Evolutionary conservation across 2,329 filamentous ascomycete species (phyloP).

Genomic region (Fusarium fracticaudum): DNA sequence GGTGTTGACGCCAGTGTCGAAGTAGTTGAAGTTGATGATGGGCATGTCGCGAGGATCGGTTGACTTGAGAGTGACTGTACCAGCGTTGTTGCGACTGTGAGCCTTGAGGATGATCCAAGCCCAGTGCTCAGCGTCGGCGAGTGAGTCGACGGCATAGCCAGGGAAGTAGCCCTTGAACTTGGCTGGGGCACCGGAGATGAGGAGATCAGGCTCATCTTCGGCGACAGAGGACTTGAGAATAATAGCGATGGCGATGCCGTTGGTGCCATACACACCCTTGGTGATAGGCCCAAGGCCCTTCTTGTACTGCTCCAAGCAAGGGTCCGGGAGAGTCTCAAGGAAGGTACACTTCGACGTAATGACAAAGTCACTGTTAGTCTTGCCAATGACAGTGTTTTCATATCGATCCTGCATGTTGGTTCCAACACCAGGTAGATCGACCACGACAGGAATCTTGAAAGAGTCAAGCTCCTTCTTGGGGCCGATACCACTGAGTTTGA

Average conservation of each 20-base stretch:
- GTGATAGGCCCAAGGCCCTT: constrained; percentile 17
- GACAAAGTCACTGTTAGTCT: constrained; percentile 27
- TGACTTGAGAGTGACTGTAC: constrained; percentile 69
- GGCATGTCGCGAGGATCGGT: constrained; percentile 71
- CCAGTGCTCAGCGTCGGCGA: constrained; percentile 54
- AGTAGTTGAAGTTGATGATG: constrained; percentile 70
- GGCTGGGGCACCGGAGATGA: constrained; percentile 64
- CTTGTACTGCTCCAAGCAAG: constrained; percentile 32
- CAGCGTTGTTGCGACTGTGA: constrained; percentile 63
- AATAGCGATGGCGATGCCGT: constrained; percentile 64
- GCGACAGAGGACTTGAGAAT: constrained; percentile 48
- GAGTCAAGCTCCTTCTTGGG: constrained; percentile 39
- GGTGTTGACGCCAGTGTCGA: constrained; percentile 62
- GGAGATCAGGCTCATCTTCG: constrained; percentile 60
- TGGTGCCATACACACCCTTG: constrained; percentile 51
- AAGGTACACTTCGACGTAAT: constrained; percentile 38
- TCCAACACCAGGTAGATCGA: constrained; percentile 64
- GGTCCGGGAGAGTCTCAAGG: constrained; percentile 23
- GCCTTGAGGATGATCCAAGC: constrained; percentile 61
- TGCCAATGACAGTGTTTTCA: constrained; percentile 43
- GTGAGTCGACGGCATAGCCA: constrained; percentile 58
- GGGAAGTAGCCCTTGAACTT: constrained; percentile 67
- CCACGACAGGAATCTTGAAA: constrained; percentile 46
- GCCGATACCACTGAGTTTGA: constrained; percentile 57
- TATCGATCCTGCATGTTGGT: constrained; percentile 67